Evolutionary conservation across 352 stramenopile genomes (phyloP).

Genomic region (Globisporangium polare): DNA sequence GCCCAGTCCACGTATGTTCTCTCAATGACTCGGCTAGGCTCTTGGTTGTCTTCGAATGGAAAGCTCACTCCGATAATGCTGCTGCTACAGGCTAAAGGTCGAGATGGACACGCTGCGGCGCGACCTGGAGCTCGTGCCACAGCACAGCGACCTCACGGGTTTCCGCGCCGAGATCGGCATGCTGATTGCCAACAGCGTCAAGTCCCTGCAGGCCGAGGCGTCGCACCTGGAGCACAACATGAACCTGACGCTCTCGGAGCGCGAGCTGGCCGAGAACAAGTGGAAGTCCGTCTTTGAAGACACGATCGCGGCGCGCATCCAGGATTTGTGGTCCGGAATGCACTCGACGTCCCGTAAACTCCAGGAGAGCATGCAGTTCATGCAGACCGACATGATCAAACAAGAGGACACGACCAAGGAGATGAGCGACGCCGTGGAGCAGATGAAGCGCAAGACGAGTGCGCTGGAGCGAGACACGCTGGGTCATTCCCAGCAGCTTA

Average conservation of each 20-base stretch:
- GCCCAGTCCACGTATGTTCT: constrained; percentile 24
- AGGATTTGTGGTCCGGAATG: constrained; percentile 52
- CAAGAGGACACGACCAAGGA: constrained; percentile 39
- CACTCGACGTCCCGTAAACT: constrained; percentile 31
- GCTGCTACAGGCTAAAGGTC: constrained; percentile 25
- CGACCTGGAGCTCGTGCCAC: constrained; percentile 32
- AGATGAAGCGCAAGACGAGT: constrained; percentile 20
- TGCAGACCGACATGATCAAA: constrained; percentile 45
- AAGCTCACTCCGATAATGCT: not conserved
- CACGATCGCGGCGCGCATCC: constrained; percentile 39
- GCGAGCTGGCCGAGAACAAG: constrained; percentile 42
- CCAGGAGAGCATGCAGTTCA: constrained; percentile 30
- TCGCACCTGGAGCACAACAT: constrained; percentile 30
- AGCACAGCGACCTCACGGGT: constrained; percentile 29
- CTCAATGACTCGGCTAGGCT: not conserved
- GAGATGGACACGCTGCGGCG: constrained; percentile 34
- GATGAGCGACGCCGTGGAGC: constrained; percentile 23
- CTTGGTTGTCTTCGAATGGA: no score
- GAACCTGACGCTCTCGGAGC: constrained; percentile 29
- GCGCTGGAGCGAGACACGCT: constrained; percentile 20
- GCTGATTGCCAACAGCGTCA: constrained; percentile 16
- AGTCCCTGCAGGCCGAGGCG: constrained; percentile 24
- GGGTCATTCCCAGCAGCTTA: constrained; percentile 15
- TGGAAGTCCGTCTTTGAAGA: constrained; percentile 57
- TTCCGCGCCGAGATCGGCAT: constrained; percentile 46